Conservation (phyloP, 2,329 filamentous ascomycete genomes). For the Proliferodiscus dingleyae region DNA sequence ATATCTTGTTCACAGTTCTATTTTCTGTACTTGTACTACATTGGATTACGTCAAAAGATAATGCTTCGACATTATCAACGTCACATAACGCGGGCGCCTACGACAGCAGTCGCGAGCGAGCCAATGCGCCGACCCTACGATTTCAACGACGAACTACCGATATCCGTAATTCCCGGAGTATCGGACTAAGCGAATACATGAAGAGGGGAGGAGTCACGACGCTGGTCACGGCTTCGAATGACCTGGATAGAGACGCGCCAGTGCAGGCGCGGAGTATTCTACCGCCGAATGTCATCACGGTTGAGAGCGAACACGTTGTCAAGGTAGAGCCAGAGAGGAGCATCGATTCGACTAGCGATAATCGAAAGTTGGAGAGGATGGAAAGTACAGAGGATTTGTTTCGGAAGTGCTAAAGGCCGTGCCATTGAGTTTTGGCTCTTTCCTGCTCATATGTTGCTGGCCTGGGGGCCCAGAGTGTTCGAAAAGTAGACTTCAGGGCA, state of each 20-base stretch:
- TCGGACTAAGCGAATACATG: constrained; percentile 12
- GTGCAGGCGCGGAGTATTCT: constrained; percentile 8
- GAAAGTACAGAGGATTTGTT: constrained; percentile 8
- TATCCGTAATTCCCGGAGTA: constrained; percentile 5
- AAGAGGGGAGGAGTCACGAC: constrained; percentile 17
- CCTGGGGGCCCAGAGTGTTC: no score
- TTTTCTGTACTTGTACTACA: constrained; percentile 58
- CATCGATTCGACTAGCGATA: neutral
- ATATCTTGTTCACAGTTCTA: constrained; percentile 39
- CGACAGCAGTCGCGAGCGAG: neutral
- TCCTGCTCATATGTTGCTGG: no score
- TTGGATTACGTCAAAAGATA: constrained; percentile 47
- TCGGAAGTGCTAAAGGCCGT: neutral
- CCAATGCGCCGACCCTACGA: constrained; percentile 3
- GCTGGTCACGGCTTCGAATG: constrained; percentile 11
- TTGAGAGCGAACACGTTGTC: constrained; percentile 12
- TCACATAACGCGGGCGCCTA: constrained; percentile 4
- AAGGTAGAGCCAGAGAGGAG: constrained; percentile 1
- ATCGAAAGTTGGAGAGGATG: neutral
- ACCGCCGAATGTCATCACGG: constrained; percentile 12
- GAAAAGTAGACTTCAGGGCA: no score
- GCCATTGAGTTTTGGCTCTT: neutral
- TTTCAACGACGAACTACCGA: neutral
- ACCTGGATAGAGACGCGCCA: constrained; percentile 5
- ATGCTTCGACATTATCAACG: constrained; percentile 20